Conservation (phyloP, 371 early-diverging fungal species). For the Amoeboaphelidium occidentale region DNA sequence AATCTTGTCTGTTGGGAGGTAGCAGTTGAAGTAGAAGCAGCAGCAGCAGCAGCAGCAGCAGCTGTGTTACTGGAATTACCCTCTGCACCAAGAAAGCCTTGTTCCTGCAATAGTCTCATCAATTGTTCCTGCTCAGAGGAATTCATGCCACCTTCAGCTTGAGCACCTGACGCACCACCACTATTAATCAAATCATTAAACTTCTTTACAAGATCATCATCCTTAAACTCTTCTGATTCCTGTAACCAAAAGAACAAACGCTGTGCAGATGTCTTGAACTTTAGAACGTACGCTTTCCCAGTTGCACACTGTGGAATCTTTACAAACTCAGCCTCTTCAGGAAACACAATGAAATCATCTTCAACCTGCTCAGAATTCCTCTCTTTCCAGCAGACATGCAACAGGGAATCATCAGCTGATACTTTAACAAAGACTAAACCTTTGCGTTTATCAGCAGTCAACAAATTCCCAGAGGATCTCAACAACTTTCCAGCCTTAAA, state of each 20-base stretch:
- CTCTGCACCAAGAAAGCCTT: too few relatives aligned
- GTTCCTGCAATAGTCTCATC: too few relatives aligned
- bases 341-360: conserved; percentile 42
- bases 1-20: too few relatives aligned
- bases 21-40: too few relatives aligned
- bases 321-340: conserved; percentile 43
- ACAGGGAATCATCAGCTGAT: conserved; percentile 27
- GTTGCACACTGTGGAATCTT: conserved; percentile 34
- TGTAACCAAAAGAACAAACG: conserved; percentile 64
- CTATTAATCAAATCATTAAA: not conserved
- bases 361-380: conserved; percentile 16
- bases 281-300: conserved; percentile 43
- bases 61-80: too few relatives aligned
- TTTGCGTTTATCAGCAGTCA: not conserved
- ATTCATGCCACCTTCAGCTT: too few relatives aligned
- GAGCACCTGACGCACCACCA: too few relatives aligned
- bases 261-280: conserved; percentile 42
- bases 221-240: too few relatives aligned
- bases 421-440: not conserved
- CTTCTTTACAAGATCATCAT: not conserved
- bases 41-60: too few relatives aligned
- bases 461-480: not conserved
- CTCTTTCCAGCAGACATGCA: conserved; percentile 55
- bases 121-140: too few relatives aligned
- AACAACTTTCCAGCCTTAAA: not conserved